Evolutionary conservation across 2,329 filamentous ascomycete species (phyloP).

Genomic region (Sporothrix curviconia): DNA sequence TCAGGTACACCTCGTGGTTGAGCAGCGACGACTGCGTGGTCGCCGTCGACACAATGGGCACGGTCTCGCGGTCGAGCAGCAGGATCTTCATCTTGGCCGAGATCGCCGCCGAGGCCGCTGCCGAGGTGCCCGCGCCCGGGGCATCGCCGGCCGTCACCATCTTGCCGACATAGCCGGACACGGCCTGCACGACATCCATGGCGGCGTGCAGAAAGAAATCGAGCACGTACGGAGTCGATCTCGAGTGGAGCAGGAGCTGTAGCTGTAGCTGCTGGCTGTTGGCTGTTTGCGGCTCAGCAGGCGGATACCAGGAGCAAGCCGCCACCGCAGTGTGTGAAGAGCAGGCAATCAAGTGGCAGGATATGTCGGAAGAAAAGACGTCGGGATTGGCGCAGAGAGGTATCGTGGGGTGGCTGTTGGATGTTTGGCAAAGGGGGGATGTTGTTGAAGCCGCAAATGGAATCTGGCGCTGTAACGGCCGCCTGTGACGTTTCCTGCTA

Average conservation of each 20-base stretch:
- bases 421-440: background rate
- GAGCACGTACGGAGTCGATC: no score
- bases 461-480: background rate
- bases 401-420: background rate
- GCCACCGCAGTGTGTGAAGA: slow-evolving; percentile 2
- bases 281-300: slow-evolving; percentile 3
- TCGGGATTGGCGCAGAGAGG: background rate
- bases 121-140: slow-evolving; percentile 48
- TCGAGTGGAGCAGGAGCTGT: no score
- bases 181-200: slow-evolving; percentile 92
- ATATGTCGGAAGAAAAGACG: background rate
- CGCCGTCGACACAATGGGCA: slow-evolving; percentile 87
- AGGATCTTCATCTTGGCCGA: slow-evolving; percentile 98
- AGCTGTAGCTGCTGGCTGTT: background rate
- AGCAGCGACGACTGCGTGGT: slow-evolving; percentile 92
- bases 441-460: slow-evolving; percentile 4
- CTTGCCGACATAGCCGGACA: slow-evolving; percentile 92
- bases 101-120: slow-evolving; percentile 54
- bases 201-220: no score
- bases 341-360: no score
- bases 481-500: slow-evolving; percentile 13
- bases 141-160: slow-evolving; percentile 83
- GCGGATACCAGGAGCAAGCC: background rate
- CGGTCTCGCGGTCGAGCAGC: slow-evolving; percentile 85
- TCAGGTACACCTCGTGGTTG: slow-evolving; percentile 95